Percentiles rank a stretch among this genome's conserved stretches.
phyloP scores from a whole-genome alignment of 2,329 filamentous ascomycete genomes.

The Clonostachys rosea region DNA sequence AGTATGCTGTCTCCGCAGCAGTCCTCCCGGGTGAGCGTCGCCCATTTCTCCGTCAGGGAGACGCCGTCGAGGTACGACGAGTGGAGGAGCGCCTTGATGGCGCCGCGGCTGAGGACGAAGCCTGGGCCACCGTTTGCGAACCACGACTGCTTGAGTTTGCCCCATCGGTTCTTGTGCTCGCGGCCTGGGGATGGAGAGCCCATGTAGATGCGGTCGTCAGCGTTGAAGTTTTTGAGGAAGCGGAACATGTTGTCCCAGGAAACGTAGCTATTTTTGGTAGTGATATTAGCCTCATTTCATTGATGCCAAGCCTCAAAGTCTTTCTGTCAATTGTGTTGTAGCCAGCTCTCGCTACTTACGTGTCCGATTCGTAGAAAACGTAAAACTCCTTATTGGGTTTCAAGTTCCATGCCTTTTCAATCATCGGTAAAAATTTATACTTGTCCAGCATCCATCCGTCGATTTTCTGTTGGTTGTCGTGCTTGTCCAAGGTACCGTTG shows the following conservation, averaged over 20 bases:
- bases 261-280: conserved; percentile 10
- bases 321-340: no score
- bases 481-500: conserved; percentile 21
- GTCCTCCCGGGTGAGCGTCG: conserved; percentile 34
- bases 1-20: conserved; percentile 49
- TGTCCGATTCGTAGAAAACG: conserved; percentile 52
- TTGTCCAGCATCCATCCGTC: conserved; percentile 49
- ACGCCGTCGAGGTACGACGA: conserved; percentile 31
- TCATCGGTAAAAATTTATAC: conserved; percentile 53
- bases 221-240: conserved; percentile 41
- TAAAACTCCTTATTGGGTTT: conserved; percentile 47
- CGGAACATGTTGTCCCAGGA: conserved; percentile 36
- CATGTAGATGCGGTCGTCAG: conserved; percentile 36
- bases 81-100: conserved; percentile 32
- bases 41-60: conserved; percentile 30
- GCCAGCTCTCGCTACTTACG: conserved; percentile 16
- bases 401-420: conserved; percentile 41
- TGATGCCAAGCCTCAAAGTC: no score
- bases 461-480: conserved; percentile 18
- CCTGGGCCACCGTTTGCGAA: conserved; percentile 46
- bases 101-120: conserved; percentile 37
- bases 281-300: no score
- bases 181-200: conserved; percentile 40
- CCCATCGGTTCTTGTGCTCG: conserved; percentile 16
- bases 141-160: conserved; percentile 20